Base-by-base conservation (phyloP, 305 asterid species). In the Fraxinus nigra region DNA sequence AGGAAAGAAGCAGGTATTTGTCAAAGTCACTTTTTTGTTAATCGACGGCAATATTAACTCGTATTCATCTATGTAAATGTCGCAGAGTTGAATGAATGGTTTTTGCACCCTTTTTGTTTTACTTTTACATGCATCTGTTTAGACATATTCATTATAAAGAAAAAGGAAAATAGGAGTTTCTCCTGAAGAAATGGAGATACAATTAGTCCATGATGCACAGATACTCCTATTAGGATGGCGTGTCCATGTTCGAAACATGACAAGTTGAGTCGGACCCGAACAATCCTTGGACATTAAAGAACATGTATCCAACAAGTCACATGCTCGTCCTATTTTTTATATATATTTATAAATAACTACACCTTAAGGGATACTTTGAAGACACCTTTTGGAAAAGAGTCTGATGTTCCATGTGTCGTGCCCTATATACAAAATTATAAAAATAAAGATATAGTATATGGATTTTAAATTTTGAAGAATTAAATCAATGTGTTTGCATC, bases 1-100 rank as follows among this genome's bases (percentile, higher is more conserved):
- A 87, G 99, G 99, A 84, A 94, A 90, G 82, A 96, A 92, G 83
- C 99, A 96, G 98, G 99, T 96, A 85, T 81, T 88, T 82, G 10
- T 78, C 46, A 18, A 70, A 54, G 81, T 73, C 76, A 59, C 78
- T 65, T 84, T 46, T 73, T 67, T 51, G 72, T 79, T 75, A 13
- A n/a, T 70, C 7, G 11, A 75, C 73, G 54, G 73, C 20, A 35
- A 35, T 63, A 84, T 61, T 72, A 83, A 72, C 72, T 43, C 26
- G 26, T 61, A 54, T 51, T 46, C 22, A 40, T 61, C 10, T 14
- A 2, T 13, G 46, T 38, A 37, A 35, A n/a, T 1, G 75, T 33
- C 34, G 1, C 61, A n/a, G 54, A 24, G 56, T 69, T 75, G 32
- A 20, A 13, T 72, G 74, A 54, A 83, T 65, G 63, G 67, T 32